Evolutionary conservation across 495 filamentous ascomycete genomes (phyloP), one percentile per base, ranked within the genome.

Genomic region (Aspergillus nidulans): DNA sequence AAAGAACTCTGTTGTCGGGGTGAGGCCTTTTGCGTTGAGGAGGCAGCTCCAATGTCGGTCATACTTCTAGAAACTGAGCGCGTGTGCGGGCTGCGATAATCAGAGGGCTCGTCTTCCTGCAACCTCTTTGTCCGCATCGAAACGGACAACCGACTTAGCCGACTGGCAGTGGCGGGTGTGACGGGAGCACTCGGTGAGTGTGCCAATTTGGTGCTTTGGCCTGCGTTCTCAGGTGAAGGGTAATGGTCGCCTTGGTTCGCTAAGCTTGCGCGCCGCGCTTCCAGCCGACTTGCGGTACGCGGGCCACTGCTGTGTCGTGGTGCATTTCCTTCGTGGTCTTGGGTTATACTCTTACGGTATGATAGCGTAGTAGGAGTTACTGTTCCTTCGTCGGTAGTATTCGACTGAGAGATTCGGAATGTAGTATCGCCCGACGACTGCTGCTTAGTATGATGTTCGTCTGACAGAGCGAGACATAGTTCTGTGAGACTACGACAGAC

Each of bases 401-500:
- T 74, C 16, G 54, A 52, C 28, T 58, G 67, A 30, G 58, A 67
- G 25, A 53, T 38, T 54, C 56, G 65, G 20, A 52, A 41, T 34
- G 18, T 49, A 9, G 68, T 50, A 10, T 69, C 71, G 15, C 65
- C 56, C 26, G 63, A 71, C 6, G 66, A 57, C 36, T 67, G 71
- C 25, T 65, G 60, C 24, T 46, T 63, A 25, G 60, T 63, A 18
- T 69, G 57, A 23, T 73, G 67, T 48, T 72, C 70, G 36, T 75
- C 75, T n/a, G 87, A 87, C 40, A 98, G 73, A 15, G 90, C 90
- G 36, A 98, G 80, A 64, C 90, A 96, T 20, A 98, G 77, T 63
- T 98, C 94, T 1, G 94, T 97, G 53, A 98, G 71, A 60, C 88
- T 92, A 44, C 94, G 83, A 70, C 95, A 97, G 68, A 97, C 81